Percentiles rank a stretch among this genome's conserved stretches.
Evolutionary conservation across 257 asterid species (phyloP).

Genomic region (Lavandula angustifolia): DNA sequence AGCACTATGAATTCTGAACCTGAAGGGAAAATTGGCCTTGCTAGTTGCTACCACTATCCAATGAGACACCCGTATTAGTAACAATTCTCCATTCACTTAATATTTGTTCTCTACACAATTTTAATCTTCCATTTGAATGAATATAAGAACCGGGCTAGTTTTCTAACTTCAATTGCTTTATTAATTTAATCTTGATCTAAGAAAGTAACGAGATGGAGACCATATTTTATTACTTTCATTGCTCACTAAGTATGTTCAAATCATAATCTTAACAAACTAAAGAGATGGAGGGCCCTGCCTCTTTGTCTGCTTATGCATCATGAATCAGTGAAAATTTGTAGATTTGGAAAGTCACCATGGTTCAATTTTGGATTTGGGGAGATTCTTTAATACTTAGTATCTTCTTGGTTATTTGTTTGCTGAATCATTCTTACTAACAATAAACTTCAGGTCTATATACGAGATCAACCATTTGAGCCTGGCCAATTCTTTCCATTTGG

Average conservation of each 20-base stretch:
- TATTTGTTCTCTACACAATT: background rate
- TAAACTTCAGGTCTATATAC: constrained; percentile 74
- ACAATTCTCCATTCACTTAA: background rate
- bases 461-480: constrained; percentile 84
- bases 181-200: background rate
- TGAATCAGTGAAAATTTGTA: background rate
- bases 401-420: constrained; percentile 26
- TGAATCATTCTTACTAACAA: constrained; percentile 16
- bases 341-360: constrained; percentile 2
- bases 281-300: background rate
- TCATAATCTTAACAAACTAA: background rate
- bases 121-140: background rate
- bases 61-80: too few relatives aligned
- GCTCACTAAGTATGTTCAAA: background rate
- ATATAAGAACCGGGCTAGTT: background rate
- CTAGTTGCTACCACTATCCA: too few relatives aligned
- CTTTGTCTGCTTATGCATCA: background rate
- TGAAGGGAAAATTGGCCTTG: background rate
- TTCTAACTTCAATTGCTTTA: background rate
- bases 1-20: background rate
- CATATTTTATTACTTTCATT: background rate
- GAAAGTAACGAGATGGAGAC: background rate
- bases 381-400: background rate
- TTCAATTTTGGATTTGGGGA: constrained; percentile 7
- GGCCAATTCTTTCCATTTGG: constrained; percentile 67